Evolutionary conservation across 352 stramenopile genomes (phyloP).

Genomic region (Phytophthora multivora): DNA sequence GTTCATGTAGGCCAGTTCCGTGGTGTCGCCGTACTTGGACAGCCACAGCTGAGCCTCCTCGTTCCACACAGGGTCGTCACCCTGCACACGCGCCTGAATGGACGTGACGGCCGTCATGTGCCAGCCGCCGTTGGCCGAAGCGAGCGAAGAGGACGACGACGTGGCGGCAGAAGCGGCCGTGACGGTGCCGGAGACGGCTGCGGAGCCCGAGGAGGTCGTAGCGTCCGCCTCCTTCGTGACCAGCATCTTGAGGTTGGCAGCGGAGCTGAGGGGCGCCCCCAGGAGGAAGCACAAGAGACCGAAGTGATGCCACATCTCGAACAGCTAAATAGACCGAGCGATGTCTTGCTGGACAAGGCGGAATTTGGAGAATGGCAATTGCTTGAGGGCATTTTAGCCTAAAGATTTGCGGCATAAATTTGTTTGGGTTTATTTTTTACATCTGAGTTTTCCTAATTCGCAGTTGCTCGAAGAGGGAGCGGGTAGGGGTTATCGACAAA

Average conservation of each 20-base stretch:
- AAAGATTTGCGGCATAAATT: not conserved
- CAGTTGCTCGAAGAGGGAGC: not conserved
- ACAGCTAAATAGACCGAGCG: not conserved
- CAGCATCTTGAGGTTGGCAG: conserved; percentile 12
- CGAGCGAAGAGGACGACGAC: conserved; percentile 4
- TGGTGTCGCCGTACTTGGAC: conserved; percentile 45
- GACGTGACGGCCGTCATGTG: conserved; percentile 39
- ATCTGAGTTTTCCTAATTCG: conserved; percentile 6
- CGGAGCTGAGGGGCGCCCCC: not conserved
- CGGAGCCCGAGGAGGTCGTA: not conserved
- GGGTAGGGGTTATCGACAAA: not conserved
- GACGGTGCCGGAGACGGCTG: conserved; percentile 5
- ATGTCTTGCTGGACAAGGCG: conserved; percentile 6
- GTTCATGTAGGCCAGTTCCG: conserved; percentile 45
- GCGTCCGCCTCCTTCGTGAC: conserved; percentile 4
- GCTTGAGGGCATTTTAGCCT: not conserved
- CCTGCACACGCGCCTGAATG: conserved; percentile 62
- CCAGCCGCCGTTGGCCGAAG: conserved; percentile 18
- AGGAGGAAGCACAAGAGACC: conserved; percentile 15
- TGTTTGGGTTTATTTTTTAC: not conserved
- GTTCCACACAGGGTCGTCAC: conserved; percentile 47
- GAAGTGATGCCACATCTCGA: conserved; percentile 9
- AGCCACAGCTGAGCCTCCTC: conserved; percentile 36
- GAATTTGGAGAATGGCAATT: conserved; percentile 13
- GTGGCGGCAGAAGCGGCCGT: conserved; percentile 1